Evolutionary conservation across 2,329 filamentous ascomycete genomes (phyloP).

Genomic region (Phaeophleospora eucalypticola): DNA sequence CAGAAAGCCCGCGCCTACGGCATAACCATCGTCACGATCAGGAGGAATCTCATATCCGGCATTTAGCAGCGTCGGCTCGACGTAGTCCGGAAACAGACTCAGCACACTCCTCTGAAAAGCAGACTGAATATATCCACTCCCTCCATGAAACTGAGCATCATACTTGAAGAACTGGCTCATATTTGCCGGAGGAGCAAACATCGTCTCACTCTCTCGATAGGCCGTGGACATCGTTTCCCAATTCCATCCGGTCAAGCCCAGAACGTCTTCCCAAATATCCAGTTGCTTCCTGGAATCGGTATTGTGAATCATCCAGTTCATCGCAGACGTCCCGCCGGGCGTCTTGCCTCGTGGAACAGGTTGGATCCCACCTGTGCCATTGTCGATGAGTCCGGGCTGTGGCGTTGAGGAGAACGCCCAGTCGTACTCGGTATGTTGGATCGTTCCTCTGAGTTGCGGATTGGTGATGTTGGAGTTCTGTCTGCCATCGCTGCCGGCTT

Average conservation of each 20-base stretch:
- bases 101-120: conserved; percentile 11
- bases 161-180: conserved; percentile 1
- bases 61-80: conserved; percentile 22
- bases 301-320: conserved; percentile 10
- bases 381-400: conserved; percentile 1
- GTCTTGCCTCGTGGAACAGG: conserved; percentile 4
- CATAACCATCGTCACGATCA: conserved; percentile 16
- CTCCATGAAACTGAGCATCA: conserved; percentile 3
- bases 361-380: neutral
- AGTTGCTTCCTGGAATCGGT: neutral
- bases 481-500: conserved; percentile 23
- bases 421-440: conserved; percentile 12
- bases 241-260: conserved; percentile 38
- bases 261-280: conserved; percentile 13
- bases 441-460: conserved; percentile 8
- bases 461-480: conserved; percentile 6
- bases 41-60: conserved; percentile 18
- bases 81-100: neutral
- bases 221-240: conserved; percentile 23
- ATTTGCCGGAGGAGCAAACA: conserved; percentile 8
- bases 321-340: conserved; percentile 2
- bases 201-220: conserved; percentile 13
- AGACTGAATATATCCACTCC: conserved; percentile 8
- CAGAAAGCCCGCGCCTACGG: conserved; percentile 19
- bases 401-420: conserved; percentile 9